Conservation (phyloP, 768 basidiomycete genomes). For the Daedaleopsis sinensis region DNA sequence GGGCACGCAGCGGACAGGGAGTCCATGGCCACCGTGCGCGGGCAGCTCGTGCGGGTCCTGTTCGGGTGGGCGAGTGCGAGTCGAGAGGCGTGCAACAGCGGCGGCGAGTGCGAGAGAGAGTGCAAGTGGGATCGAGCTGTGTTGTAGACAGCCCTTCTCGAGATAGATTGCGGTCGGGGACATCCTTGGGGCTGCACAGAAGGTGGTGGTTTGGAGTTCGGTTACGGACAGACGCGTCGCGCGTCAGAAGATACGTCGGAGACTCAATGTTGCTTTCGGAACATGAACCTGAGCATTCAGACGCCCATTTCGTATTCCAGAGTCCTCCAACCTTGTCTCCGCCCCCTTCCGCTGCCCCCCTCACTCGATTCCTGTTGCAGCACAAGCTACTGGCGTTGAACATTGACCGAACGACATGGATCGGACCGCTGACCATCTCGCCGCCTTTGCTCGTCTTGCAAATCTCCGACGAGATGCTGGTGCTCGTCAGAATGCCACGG, state of each 20-base stretch:
- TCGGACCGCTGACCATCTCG: not conserved
- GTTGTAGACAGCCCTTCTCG: slow-evolving; percentile 74
- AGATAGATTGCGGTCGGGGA: slow-evolving; percentile 40
- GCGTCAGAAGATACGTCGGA: not conserved
- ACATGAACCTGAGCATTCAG: not conserved
- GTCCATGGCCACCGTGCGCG: too few species aligned
- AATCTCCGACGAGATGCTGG: not conserved
- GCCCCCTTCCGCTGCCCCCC: too few species aligned
- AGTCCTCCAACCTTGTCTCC: too few species aligned
- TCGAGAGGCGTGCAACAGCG: too few species aligned
- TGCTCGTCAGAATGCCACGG: too few species aligned
- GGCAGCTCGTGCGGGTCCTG: too few species aligned
- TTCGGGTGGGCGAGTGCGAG: too few species aligned
- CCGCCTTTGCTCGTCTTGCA: slow-evolving; percentile 3
- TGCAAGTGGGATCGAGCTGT: slow-evolving; percentile 71
- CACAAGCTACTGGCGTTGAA: too few species aligned
- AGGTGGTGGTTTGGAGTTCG: not conserved
- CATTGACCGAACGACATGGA: not conserved
- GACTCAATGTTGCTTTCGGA: not conserved
- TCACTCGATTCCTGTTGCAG: too few species aligned
- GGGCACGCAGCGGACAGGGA: too few species aligned
- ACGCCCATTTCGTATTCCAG: too few species aligned
- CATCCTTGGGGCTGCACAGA: not conserved
- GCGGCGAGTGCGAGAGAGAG: too few species aligned
- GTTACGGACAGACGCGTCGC: not conserved